These are phyloP conservation scores for Aschersonia sp. DNA, from an alignment of 2,329 filamentous ascomycete genomes.

Conservation along the genomic window DNA sequence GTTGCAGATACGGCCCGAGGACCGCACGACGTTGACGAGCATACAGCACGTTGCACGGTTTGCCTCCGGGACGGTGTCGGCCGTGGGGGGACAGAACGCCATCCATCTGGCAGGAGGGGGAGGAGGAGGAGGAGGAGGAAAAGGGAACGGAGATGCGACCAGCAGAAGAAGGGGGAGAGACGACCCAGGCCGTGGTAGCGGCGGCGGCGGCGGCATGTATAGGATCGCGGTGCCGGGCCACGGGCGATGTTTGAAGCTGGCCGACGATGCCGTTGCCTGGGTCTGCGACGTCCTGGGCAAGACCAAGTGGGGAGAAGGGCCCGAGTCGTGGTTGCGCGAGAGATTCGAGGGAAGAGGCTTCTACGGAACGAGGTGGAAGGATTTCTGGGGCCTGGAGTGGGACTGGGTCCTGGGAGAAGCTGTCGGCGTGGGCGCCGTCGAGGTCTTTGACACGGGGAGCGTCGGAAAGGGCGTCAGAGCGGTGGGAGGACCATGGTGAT, in stretches of 20 bases:
- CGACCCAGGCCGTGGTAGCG: not conserved
- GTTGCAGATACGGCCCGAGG: constrained; percentile 33
- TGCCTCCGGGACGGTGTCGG: constrained; percentile 52
- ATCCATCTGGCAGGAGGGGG: constrained; percentile 49
- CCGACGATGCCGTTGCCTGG: constrained; percentile 46
- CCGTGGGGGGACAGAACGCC: constrained; percentile 54
- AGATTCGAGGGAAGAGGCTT: constrained; percentile 52
- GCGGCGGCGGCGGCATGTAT: constrained; percentile 13
- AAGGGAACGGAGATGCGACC: not conserved
- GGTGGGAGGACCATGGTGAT: constrained; percentile 13
- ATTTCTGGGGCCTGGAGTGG: constrained; percentile 55
- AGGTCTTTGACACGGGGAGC: constrained; percentile 61
- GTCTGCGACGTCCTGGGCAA: constrained; percentile 43
- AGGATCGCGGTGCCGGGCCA: constrained; percentile 52
- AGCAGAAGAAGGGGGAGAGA: not conserved
- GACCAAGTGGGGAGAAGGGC: constrained; percentile 47
- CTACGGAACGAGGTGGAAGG: constrained; percentile 40
- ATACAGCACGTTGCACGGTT: constrained; percentile 49
- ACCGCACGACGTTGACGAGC: constrained; percentile 40
- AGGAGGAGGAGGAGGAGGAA: constrained; percentile 17
- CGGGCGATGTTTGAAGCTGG: constrained; percentile 52
- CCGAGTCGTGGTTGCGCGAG: constrained; percentile 46
- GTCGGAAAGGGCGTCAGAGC: constrained; percentile 53
- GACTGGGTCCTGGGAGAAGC: constrained; percentile 60
- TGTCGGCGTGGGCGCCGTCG: constrained; percentile 53